Conservation (phyloP, 306 rosid genomes). For the Hippophae gyantsensis region DNA sequence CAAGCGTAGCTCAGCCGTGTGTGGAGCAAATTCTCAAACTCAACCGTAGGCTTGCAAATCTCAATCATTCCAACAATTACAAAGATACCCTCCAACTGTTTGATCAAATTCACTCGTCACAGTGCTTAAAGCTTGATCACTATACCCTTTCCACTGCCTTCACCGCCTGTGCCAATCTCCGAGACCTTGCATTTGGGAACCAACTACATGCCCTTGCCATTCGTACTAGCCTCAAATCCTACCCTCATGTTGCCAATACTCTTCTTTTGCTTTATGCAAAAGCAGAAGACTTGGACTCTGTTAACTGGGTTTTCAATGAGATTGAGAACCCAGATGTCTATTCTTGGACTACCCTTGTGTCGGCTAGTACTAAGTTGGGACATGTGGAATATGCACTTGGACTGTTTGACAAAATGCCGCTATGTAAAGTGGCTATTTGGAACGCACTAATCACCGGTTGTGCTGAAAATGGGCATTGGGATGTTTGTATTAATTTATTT, state of each 20-base stretch:
- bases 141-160: slow-evolving; percentile 54
- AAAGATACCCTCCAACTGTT: slow-evolving; percentile 38
- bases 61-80: slow-evolving; percentile 32
- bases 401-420: slow-evolving; percentile 46
- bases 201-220: slow-evolving; percentile 51
- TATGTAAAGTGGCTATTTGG: slow-evolving; percentile 46
- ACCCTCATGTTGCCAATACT: slow-evolving; percentile 53
- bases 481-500: slow-evolving; percentile 38
- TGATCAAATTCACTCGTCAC: slow-evolving; percentile 39
- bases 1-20: slow-evolving; percentile 7
- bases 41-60: slow-evolving; percentile 37
- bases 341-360: slow-evolving; percentile 65
- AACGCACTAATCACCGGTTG: slow-evolving; percentile 66
- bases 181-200: slow-evolving; percentile 26
- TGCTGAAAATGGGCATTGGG: slow-evolving; percentile 22
- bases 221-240: slow-evolving; percentile 36
- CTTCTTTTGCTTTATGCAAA: slow-evolving; percentile 56
- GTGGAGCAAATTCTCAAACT: slow-evolving; percentile 29
- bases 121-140: slow-evolving; percentile 41
- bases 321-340: slow-evolving; percentile 42
- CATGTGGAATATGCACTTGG: slow-evolving; percentile 29
- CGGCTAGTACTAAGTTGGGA: slow-evolving; percentile 42
- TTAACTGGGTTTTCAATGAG: slow-evolving; percentile 28
- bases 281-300: slow-evolving; percentile 31
- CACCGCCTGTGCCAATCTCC: slow-evolving; percentile 38